Conservation (phyloP, 805 yeast species). For the Ogataea salicorniae region DNA sequence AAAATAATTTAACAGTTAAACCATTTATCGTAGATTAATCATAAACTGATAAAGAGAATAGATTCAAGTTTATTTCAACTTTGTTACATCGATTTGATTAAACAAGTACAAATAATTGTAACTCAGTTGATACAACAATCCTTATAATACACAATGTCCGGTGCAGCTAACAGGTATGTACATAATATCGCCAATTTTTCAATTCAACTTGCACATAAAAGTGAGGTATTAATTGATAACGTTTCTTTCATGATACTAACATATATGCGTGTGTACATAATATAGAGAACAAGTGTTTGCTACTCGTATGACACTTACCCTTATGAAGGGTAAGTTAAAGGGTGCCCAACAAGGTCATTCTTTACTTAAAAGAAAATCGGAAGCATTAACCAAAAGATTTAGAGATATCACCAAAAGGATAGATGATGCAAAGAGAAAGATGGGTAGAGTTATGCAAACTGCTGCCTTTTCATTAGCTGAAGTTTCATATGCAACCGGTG, state of each 20-base stretch:
- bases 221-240: neutral
- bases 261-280: neutral
- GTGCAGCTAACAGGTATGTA: constrained; percentile 51
- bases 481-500: constrained; percentile 96
- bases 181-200: neutral
- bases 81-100: neutral
- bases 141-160: constrained; percentile 40
- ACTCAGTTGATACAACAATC: neutral
- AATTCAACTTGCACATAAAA: neutral
- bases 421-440: constrained; percentile 91
- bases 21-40: no score
- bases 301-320: constrained; percentile 93
- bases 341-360: constrained; percentile 98
- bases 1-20: no score
- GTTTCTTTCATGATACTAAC: neutral
- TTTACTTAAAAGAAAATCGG: constrained; percentile 88
- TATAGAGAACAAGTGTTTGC: constrained; percentile 92
- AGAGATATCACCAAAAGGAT: constrained; percentile 92
- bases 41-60: no score
- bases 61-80: no score
- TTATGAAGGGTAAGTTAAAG: constrained; percentile 92
- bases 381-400: constrained; percentile 92
- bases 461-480: constrained; percentile 97
- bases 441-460: constrained; percentile 98
- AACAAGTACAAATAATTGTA: neutral